phyloP scores from a whole-genome alignment of 108 stramenopile genomes.

The Cyclotella sp. region DNA sequence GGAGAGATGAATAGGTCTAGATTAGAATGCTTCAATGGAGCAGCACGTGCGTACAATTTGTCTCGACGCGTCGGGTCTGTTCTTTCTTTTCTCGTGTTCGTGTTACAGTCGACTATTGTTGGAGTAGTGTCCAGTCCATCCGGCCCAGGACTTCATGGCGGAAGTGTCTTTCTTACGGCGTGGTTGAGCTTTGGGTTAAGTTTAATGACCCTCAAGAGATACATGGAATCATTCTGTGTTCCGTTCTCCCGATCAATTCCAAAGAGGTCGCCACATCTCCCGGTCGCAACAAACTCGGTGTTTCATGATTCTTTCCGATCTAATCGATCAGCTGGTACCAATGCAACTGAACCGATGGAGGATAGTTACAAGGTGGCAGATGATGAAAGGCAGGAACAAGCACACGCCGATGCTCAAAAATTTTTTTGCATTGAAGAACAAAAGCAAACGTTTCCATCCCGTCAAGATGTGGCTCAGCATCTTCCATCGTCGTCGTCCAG shows the following conservation, averaged over 20 bases:
- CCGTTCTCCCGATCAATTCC: not conserved
- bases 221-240: constrained; percentile 7
- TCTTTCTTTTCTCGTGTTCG: not conserved
- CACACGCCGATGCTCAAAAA: not conserved
- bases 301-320: constrained; percentile 6
- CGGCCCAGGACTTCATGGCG: constrained; percentile 1
- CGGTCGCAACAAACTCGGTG: not conserved
- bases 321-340: not conserved
- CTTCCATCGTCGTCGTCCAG: too few species aligned
- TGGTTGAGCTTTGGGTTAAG: constrained; percentile 18
- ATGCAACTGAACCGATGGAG: constrained; percentile 6
- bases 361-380: constrained; percentile 17
- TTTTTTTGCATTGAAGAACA: not conserved
- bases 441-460: not conserved
- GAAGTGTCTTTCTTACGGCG: constrained; percentile 10
- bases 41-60: not conserved
- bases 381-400: constrained; percentile 4
- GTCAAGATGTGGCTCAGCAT: not conserved
- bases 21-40: constrained; percentile 7
- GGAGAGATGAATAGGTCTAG: not conserved
- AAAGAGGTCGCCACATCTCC: not conserved
- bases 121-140: constrained; percentile 9
- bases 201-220: not conserved
- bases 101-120: not conserved
- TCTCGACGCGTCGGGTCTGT: not conserved